Conservation (phyloP, 2,329 filamentous ascomycete species). For the Phyllosticta paracitricarpa region DNA sequence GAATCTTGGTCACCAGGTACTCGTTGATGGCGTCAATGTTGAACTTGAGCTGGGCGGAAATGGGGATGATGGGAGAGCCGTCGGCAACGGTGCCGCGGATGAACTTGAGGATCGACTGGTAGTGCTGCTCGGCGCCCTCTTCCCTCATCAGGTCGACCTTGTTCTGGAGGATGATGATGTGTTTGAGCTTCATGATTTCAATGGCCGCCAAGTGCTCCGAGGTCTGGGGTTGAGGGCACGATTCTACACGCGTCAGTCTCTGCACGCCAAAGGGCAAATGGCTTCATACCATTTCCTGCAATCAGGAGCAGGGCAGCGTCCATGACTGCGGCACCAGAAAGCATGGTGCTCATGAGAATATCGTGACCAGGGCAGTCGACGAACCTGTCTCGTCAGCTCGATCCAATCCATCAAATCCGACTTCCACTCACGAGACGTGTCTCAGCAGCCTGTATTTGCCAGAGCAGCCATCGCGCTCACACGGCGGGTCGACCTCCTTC, state of each 20-base stretch:
- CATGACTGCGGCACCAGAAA: slow-evolving; percentile 99
- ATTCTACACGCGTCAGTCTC: slow-evolving; percentile 43
- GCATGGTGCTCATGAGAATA: slow-evolving; percentile 99
- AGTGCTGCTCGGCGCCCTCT: slow-evolving; percentile 86
- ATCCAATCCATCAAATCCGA: not conserved
- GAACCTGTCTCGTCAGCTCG: slow-evolving; percentile 48
- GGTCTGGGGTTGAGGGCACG: slow-evolving; percentile 95
- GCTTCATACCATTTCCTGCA: slow-evolving; percentile 59
- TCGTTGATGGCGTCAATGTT: slow-evolving; percentile 99
- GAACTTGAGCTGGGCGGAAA: slow-evolving; percentile 96
- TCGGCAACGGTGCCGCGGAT: slow-evolving; percentile 95
- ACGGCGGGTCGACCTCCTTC: slow-evolving; percentile 95
- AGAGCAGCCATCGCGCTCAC: slow-evolving; percentile 82
- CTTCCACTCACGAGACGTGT: slow-evolving; percentile 74
- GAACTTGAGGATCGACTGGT: slow-evolving; percentile 96
- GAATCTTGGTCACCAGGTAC: slow-evolving; percentile 89
- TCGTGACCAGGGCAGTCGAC: slow-evolving; percentile 99
- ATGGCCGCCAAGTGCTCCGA: slow-evolving; percentile 98
- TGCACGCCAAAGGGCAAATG: too few relatives aligned
- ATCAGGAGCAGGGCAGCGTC: slow-evolving; percentile 93
- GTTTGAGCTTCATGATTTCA: slow-evolving; percentile 99
- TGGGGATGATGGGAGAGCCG: slow-evolving; percentile 90
- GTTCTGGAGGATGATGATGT: slow-evolving; percentile 99
- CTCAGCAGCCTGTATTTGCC: slow-evolving; percentile 82
- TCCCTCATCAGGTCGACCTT: slow-evolving; percentile 98